These are phyloP conservation scores for Roridomyces roridus DNA, from an alignment of 768 basidiomycete genomes.

Conservation along the genomic window DNA sequence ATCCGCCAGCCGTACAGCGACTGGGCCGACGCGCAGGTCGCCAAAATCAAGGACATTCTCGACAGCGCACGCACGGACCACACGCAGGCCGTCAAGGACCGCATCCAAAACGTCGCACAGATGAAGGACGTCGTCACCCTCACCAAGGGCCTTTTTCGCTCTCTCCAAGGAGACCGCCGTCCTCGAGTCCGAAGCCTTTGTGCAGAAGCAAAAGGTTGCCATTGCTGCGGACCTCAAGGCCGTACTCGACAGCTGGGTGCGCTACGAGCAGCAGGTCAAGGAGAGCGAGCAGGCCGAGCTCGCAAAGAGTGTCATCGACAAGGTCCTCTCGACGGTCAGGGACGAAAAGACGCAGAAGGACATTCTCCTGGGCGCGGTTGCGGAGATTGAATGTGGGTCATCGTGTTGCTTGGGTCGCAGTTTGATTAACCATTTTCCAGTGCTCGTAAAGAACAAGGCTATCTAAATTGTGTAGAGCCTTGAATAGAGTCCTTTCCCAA, in stretches of 20 bases:
- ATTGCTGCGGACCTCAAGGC: slow-evolving; percentile 90
- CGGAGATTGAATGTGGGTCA: slow-evolving; percentile 91
- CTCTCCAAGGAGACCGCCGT: slow-evolving; percentile 96
- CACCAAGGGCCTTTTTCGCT: slow-evolving; percentile 88
- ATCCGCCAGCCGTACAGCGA: slow-evolving; percentile 87
- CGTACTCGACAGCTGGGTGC: slow-evolving; percentile 97
- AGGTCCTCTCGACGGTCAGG: slow-evolving; percentile 80
- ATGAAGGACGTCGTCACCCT: slow-evolving; percentile 96
- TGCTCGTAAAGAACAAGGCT: slow-evolving; percentile 90
- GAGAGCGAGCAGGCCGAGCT: slow-evolving; percentile 96
- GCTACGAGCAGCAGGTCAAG: slow-evolving; percentile 95
- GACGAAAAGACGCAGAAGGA: slow-evolving; percentile 93
- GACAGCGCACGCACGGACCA: slow-evolving; percentile 85
- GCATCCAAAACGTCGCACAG: slow-evolving; percentile 89
- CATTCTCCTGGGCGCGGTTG: slow-evolving; percentile 77
- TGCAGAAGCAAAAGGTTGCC: slow-evolving; percentile 86
- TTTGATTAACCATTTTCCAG: slow-evolving; percentile 44
- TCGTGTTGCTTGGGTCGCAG: slow-evolving; percentile 5
- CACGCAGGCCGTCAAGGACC: slow-evolving; percentile 90
- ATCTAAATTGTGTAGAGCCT: slow-evolving; percentile 57
- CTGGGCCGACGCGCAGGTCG: slow-evolving; percentile 91
- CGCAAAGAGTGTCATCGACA: slow-evolving; percentile 85
- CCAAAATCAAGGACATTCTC: slow-evolving; percentile 82
- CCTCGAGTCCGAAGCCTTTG: slow-evolving; percentile 89
- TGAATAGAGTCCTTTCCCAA: slow-evolving; percentile 7